Base-by-base conservation (phyloP, 352 stramenopile species). In the Phytophthora pisi region DNA sequence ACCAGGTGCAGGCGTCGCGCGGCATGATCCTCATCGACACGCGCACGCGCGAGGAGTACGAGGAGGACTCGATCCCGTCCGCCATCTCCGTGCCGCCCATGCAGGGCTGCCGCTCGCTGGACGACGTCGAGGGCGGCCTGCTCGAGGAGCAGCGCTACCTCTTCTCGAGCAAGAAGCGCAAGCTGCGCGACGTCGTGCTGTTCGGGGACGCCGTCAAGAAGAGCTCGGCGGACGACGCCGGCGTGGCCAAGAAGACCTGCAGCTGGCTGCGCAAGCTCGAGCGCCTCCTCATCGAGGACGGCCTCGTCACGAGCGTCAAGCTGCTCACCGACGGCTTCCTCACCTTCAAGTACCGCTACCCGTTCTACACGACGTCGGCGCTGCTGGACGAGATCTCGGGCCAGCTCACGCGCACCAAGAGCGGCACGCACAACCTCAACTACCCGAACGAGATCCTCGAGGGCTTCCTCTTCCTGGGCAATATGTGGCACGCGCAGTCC, bases 361-460 rank as follows among this genome's bases (percentile, higher is more conserved):
- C 86, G 55, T 94, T 96, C 73, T 94, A 90, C 74, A 96, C 88
- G 47, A 90, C 84, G 36, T 79, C 75, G 10, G 81, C 82, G 45
- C 75, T 90, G 47, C 64, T 89, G 26, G 78, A 93, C 61, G 77
- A 90, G 26, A 83, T 92, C 11, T 79, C 85, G 9, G 70, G 69
- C n/a, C 69, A 84, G 10, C 45, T 93, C 30, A 86, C 75, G 51
- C 86, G 88, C 51, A 95, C 88, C 28, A 86, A 87, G 57, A 95
- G 88, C 63, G 88, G 88, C 20, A 94, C 82, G 5, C 88, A 96
- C 78, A 91, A 92, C 73, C 59, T 96, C 18, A 94, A 93, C 70
- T 96, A 96, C 77, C 88, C 88, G 46, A 96, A 96, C 57, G 88
- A 96, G 63, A 91, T 96, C 54, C 71, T 96, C 34, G 88, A 96